Evolutionary conservation across 2,329 filamentous ascomycete species (phyloP), one percentile per base, ranked within the genome.

Genomic region (Tolypocladium guangdongense): DNA sequence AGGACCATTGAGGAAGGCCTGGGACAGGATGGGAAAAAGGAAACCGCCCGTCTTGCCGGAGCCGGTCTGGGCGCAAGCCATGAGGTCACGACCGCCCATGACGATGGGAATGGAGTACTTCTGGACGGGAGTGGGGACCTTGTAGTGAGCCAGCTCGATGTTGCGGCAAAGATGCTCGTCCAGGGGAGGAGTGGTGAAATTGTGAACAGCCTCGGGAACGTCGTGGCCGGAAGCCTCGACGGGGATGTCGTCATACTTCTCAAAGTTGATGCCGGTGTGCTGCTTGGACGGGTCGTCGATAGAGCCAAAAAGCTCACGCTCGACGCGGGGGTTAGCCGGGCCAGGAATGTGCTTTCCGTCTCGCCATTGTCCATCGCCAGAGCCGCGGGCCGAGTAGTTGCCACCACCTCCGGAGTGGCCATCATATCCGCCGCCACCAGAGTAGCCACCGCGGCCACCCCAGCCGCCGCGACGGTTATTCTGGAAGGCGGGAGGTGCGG

Each of bases 21-120:
- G 92, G n/a, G 93, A 96, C 50, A 99, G 82, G 60, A 99, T 97
- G 55, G 93, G 93, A 80, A 99, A 99, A 59, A 99, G 78, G 83
- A 99, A 99, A 80, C 93, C 93, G 78, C 93, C 93, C 71, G 93
- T 99, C 83, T 99, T 99, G 81, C 93, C 93, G 67, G 93, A 99
- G 86, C 92, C 93, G 63, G 93, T 99, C 81, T 99, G 93, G 65
- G 93, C 93, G 80, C 93, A 99, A 73, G 93, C 93, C 93, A 99
- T 99, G 69, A 99, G 79, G 74, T 99, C 93, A 75, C 93, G 90
- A 59, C 93, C 93, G 63, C 85, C 87, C 88, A 96, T 96, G 69
- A 99, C 93, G 66, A 99, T 99, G 61, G 93, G 93, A 54, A 99
- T 96, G 4, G 93, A 97, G 79, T 99, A 97, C 74, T 99, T 99